Conservation (phyloP, 192 early-diverging fungal species). For the Rhizophagus prolifer region DNA sequence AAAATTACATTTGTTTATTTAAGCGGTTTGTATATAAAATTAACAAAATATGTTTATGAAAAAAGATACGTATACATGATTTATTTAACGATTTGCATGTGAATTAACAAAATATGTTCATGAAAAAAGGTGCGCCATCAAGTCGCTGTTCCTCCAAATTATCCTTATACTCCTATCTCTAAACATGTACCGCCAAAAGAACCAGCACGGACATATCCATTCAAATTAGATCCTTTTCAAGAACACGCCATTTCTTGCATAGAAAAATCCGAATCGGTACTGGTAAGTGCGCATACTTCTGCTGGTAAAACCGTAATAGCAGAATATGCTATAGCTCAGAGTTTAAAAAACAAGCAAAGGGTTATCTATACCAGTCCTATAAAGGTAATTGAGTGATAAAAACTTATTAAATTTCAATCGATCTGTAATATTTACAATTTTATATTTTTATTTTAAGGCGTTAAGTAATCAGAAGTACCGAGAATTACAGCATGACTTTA, state of each 20-base stretch:
- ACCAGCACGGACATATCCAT: slow-evolving; percentile 87
- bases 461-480: slow-evolving; percentile 98
- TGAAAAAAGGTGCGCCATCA: slow-evolving; percentile 83
- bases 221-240: slow-evolving; percentile 96
- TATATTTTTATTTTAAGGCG: slow-evolving; percentile 51
- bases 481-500: slow-evolving; percentile 93
- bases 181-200: slow-evolving; percentile 77
- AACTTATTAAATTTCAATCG: not conserved
- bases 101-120: not conserved
- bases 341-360: slow-evolving; percentile 83
- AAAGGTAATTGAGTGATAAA: slow-evolving; percentile 57
- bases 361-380: slow-evolving; percentile 98
- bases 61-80: not conserved
- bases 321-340: slow-evolving; percentile 97
- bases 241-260: slow-evolving; percentile 84
- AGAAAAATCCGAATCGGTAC: slow-evolving; percentile 87
- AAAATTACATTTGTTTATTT: not conserved
- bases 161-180: slow-evolving; percentile 84
- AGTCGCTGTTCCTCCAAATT: slow-evolving; percentile 86
- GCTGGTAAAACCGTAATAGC: slow-evolving; percentile 99
- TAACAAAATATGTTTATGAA: not conserved
- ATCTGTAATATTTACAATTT: not conserved
- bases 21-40: not conserved
- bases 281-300: slow-evolving; percentile 94
- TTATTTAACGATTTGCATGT: not conserved